These are phyloP conservation scores for Xylaria sp. DNA, from an alignment of 2,329 filamentous ascomycete species.

Conservation along the genomic window DNA sequence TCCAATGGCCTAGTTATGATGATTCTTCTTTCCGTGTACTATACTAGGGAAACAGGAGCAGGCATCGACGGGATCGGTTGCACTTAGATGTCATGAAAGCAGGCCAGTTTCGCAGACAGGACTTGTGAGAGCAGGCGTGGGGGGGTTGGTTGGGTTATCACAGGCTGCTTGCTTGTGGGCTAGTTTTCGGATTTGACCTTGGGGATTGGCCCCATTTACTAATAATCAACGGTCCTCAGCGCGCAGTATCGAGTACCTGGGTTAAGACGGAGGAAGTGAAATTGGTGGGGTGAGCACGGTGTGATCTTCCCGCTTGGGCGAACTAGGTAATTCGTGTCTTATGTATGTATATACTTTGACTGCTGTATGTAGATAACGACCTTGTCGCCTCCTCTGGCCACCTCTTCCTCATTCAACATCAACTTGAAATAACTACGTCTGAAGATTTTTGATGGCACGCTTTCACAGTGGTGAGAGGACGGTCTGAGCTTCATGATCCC, in stretches of 20 bases:
- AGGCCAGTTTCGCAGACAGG: background rate
- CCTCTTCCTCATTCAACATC: no score
- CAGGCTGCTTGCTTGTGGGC: background rate
- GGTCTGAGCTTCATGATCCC: background rate
- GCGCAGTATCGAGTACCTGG: background rate
- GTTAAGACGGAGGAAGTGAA: background rate
- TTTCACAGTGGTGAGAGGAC: no score
- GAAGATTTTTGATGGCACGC: no score
- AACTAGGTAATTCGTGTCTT: background rate
- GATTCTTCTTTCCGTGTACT: constrained; percentile 26
- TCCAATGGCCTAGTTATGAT: constrained; percentile 6
- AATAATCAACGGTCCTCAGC: constrained; percentile 5
- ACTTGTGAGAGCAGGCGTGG: constrained; percentile 7
- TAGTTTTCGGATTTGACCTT: constrained; percentile 6
- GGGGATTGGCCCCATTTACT: constrained; percentile 9
- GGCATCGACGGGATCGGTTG: constrained; percentile 9
- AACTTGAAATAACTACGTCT: no score
- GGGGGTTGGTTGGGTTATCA: constrained; percentile 2
- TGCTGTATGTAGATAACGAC: background rate
- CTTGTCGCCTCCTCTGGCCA: no score
- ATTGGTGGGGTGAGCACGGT: background rate
- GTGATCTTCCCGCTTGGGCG: background rate
- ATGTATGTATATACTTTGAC: background rate
- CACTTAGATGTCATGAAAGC: background rate
- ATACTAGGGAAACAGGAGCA: constrained; percentile 18